Percentiles rank a stretch among this genome's conserved stretches.
Evolutionary conservation across 306 rosid genomes (phyloP).

Genomic region (Comarum palustre): DNA sequence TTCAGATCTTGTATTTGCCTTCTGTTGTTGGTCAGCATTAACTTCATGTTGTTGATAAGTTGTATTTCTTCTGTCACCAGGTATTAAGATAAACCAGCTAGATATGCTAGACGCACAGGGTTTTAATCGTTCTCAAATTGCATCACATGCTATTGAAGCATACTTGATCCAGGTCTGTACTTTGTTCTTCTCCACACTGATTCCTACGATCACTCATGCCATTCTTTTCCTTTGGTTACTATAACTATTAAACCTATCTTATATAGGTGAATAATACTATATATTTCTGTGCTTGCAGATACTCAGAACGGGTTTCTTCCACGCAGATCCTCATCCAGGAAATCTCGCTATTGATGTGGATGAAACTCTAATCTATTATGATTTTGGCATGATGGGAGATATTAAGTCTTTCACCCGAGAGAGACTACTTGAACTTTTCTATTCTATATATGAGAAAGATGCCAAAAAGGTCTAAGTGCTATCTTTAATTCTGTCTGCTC

Average conservation of each 20-base stretch:
- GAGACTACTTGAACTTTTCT: constrained; percentile 85
- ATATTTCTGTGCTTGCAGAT: constrained; percentile 49
- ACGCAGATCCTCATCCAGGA: constrained; percentile 98
- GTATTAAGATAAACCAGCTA: constrained; percentile 72
- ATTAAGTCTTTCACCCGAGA: constrained; percentile 83
- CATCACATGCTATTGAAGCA: constrained; percentile 83
- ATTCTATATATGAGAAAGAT: constrained; percentile 83
- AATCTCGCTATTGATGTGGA: constrained; percentile 82
- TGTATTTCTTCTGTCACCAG: constrained; percentile 34
- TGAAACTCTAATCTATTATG: constrained; percentile 79
- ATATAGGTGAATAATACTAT: constrained; percentile 11
- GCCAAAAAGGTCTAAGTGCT: constrained; percentile 65
- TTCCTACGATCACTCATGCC: not conserved
- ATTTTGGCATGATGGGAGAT: constrained; percentile 98
- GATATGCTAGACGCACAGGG: constrained; percentile 59
- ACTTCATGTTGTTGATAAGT: constrained; percentile 7
- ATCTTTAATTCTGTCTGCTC: not conserved
- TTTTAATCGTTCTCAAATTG: constrained; percentile 51
- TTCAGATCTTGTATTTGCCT: not conserved
- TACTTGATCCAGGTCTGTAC: constrained; percentile 79
- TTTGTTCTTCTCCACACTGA: constrained; percentile 13
- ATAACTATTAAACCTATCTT: not conserved
- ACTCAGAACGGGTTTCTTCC: constrained; percentile 89
- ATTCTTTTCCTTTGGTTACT: constrained; percentile 12
- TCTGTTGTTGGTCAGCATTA: not conserved